phyloP scores from a whole-genome alignment of 257 asterid genomes.

The Echites panduratus region DNA sequence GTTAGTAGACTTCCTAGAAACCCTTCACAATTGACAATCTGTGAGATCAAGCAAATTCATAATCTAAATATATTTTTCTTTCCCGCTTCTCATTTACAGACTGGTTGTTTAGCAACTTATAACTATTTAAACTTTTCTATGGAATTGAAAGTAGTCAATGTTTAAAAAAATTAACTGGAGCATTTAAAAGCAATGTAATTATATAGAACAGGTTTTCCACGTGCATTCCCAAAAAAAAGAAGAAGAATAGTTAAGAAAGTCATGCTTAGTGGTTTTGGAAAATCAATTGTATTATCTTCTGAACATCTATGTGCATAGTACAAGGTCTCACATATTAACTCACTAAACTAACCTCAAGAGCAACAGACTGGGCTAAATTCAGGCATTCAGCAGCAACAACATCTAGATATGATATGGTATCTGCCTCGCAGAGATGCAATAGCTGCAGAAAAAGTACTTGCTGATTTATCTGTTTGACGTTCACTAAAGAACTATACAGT shows the following conservation, averaged over 20 bases:
- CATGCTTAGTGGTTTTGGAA: not conserved
- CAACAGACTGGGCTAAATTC: slow-evolving; percentile 74
- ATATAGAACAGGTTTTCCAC: not conserved
- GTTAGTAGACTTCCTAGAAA: not conserved
- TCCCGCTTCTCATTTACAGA: not conserved
- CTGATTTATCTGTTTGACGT: slow-evolving; percentile 13
- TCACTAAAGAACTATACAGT: slow-evolving; percentile 12
- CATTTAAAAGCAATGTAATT: not conserved
- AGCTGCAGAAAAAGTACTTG: slow-evolving; percentile 50
- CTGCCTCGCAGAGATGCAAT: slow-evolving; percentile 89
- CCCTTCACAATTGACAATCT: not conserved
- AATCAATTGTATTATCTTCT: not conserved
- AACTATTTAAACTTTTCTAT: not conserved
- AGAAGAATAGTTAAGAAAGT: not conserved
- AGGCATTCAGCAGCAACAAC: slow-evolving; percentile 76
- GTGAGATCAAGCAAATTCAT: not conserved
- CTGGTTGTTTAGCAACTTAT: not conserved
- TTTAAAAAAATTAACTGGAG: not conserved
- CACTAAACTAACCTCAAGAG: slow-evolving; percentile 56
- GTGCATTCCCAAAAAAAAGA: not conserved
- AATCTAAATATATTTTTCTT: not conserved
- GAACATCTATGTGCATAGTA: not conserved
- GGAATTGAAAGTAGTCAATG: not conserved
- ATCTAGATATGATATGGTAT: slow-evolving; percentile 84
- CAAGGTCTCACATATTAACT: not conserved